These are phyloP conservation scores for Dichotomopilus funicola DNA, from an alignment of 2,329 filamentous ascomycete species.

Conservation along the genomic window DNA sequence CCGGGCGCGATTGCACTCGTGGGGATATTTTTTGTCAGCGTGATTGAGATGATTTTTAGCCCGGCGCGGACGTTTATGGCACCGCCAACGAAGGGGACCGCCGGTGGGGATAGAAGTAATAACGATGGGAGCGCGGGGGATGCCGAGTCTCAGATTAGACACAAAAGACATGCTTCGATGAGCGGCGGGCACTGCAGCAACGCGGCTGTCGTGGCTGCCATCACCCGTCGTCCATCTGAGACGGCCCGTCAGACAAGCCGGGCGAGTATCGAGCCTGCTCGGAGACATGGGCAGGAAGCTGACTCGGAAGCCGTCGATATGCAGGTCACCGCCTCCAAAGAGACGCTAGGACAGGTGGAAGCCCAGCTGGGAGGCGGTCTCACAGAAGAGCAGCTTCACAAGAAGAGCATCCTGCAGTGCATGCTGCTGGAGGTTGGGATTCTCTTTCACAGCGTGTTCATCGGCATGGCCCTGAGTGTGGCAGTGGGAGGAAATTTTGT, in stretches of 20 bases:
- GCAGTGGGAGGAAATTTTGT: constrained; percentile 71
- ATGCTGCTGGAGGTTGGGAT: constrained; percentile 77
- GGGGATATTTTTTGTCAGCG: constrained; percentile 71
- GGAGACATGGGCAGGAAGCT: background rate
- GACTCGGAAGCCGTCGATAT: background rate
- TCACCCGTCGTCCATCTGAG: constrained; percentile 2
- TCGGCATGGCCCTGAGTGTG: constrained; percentile 79
- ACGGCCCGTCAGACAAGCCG: background rate
- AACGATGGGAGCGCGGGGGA: background rate
- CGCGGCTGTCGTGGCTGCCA: constrained; percentile 13
- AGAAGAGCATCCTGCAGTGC: constrained; percentile 67
- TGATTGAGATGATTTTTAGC: constrained; percentile 53
- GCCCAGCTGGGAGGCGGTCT: constrained; percentile 18
- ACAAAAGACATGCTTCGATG: background rate
- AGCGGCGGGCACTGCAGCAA: constrained; percentile 15
- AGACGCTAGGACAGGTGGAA: constrained; percentile 8
- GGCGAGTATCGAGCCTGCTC: constrained; percentile 8
- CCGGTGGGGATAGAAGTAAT: background rate
- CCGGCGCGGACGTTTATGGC: constrained; percentile 28
- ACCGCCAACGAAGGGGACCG: background rate
- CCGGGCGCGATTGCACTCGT: constrained; percentile 76
- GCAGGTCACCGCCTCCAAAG: constrained; percentile 5
- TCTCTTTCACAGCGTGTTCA: constrained; percentile 78
- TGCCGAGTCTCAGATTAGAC: background rate
- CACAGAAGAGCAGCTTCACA: constrained; percentile 51